Base-by-base conservation (phyloP, 192 early-diverging fungal species). In the Ramicandelaber brevisporus region DNA sequence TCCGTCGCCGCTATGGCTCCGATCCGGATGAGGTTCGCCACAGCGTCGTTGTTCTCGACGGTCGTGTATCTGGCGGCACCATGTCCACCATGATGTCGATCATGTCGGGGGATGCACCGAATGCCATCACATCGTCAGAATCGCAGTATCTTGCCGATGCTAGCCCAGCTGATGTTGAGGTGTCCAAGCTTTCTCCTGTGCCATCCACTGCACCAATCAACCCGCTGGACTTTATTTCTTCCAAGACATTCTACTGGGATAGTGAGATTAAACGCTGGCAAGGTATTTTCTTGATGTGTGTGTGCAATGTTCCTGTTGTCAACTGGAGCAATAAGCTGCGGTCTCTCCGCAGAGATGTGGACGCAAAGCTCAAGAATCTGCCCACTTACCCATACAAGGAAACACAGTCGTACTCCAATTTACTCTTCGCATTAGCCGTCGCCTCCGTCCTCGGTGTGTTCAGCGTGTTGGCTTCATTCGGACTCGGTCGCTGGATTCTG, bases 61-160 rank as follows among this genome's bases (percentile, higher is more conserved):
- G 69, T 7, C 59, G 59, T 1, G 43, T 60, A 8, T 64, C 61
- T 25, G 77, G 77, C 8, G 80, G 80, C 6, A 84, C 77, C 1
- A 27, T 81, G 14, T 41, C 47, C 1, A 45, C 56, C 0, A 15
- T 43, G 21, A 29, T 36, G n/a, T n/a, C n/a, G n/a, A n/a, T n/a
- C n/a, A n/a, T n/a, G n/a, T n/a, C n/a, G n/a, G n/a, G n/a, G n/a
- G n/a, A n/a, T n/a, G n/a, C n/a, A n/a, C n/a, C n/a, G 5, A 19
- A 31, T 10, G 4, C 30, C 30, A 31, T 31, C 16, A 4, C 16
- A 31, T 11, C 12, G 27, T 4, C 12, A 4, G 12, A 28, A 28
- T 14, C 28, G 28, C 4, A 7, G 5, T 12, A 29, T 7, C 28
- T 14, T 6, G 11, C 5, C 28, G 14, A 6, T 5, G 14, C 28